These are phyloP conservation scores for Corymbia citriodora DNA, from an alignment of 441 rosid species.

Conservation along the genomic window DNA sequence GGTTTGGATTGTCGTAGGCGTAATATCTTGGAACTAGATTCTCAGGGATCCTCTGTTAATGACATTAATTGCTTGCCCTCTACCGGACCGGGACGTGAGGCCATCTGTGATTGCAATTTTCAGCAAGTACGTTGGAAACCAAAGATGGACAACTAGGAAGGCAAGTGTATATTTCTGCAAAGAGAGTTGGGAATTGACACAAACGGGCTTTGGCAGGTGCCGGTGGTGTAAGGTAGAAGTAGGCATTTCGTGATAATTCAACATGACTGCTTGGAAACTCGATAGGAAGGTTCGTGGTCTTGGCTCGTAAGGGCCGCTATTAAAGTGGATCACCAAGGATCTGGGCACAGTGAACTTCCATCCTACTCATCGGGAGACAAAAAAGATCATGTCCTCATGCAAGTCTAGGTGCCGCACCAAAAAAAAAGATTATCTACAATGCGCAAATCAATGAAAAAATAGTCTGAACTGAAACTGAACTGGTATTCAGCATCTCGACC, in stretches of 20 bases:
- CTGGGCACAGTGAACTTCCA: neutral
- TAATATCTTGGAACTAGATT: neutral
- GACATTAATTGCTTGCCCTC: neutral
- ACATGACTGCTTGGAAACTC: neutral
- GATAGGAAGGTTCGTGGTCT: neutral
- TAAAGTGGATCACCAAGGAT: neutral
- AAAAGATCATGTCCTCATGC: neutral
- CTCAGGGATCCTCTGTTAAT: neutral
- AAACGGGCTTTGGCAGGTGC: neutral
- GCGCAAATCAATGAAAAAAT: neutral
- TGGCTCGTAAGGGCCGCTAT: neutral
- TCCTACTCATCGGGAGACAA: neutral
- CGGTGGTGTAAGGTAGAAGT: neutral
- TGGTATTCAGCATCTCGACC: neutral
- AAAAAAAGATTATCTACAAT: neutral
- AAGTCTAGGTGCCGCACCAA: neutral
- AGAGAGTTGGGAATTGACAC: neutral
- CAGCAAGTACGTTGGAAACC: neutral
- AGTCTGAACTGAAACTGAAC: neutral
- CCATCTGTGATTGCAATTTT: neutral
- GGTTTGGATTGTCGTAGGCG: neutral
- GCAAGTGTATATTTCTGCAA: neutral
- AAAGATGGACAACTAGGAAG: neutral
- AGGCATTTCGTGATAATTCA: neutral
- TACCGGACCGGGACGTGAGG: neutral